These are phyloP conservation scores for Lotus japonicus DNA, from an alignment of 306 rosid species.

Conservation along the genomic window DNA sequence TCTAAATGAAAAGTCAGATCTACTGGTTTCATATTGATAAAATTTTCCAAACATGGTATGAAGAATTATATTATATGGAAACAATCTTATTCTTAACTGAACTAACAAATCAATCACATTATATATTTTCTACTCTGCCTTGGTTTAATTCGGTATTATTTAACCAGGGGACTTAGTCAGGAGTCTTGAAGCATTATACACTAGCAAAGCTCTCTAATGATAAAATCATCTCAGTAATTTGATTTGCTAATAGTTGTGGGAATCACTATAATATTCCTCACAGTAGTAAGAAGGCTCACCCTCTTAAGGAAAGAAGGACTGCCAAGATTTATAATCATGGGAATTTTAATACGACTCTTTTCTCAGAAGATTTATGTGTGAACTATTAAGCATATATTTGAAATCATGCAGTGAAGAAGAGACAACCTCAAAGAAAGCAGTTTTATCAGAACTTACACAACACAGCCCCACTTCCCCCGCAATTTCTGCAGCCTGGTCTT, in stretches of 20 bases:
- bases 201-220: neutral
- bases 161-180: neutral
- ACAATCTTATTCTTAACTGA: neutral
- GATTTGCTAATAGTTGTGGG: neutral
- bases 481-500: constrained; percentile 70
- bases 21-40: neutral
- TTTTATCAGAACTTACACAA: constrained; percentile 46
- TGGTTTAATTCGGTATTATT: neutral
- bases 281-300: neutral
- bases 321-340: neutral
- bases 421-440: neutral
- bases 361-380: neutral
- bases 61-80: neutral
- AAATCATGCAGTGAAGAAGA: neutral
- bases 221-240: neutral
- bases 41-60: neutral
- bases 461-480: constrained; percentile 84
- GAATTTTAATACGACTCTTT: neutral
- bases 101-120: neutral
- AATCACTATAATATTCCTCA: neutral
- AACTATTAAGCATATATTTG: neutral
- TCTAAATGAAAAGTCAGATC: neutral
- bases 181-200: neutral
- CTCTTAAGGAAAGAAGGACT: neutral
- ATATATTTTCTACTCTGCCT: neutral